Evolutionary conservation across 2,329 filamentous ascomycete genomes (phyloP), one percentile per base, ranked within the genome.

Genomic region (Penicillium sp.): DNA sequence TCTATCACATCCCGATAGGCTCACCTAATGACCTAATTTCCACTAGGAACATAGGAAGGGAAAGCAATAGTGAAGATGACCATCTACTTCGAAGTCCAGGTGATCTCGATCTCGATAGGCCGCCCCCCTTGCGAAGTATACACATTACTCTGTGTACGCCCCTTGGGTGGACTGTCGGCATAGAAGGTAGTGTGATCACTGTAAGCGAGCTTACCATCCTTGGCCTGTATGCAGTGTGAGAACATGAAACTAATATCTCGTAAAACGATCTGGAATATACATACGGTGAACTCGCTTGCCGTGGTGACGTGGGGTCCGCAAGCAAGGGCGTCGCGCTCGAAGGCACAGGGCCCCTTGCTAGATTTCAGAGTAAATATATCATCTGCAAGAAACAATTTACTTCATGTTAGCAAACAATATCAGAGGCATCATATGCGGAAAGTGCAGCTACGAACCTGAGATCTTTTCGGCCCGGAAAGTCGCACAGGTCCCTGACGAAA

Each of bases 401-500:
- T 27, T 51, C 9, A 17, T 15, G 19, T 31, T 37, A 41, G 40
- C 15, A 10, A 25, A 4, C 41, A 46, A 43, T 37, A n/a, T 15
- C n/a, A 40, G 27, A 25, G 23, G 9, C 2, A 6, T 47, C 8
- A 37, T 35, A 25, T 43, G 21, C 27, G 7, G 6, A 17, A 6
- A 29, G n/a, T 2, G 41, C 25, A 3, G 17, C 6, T 21, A 68
- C 71, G 21, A 40, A 75, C 73, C 72, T 41, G 70, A 65, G 2
- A 60, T 46, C 43, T 68, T 69, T 45, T 69, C 64, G 1, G 64
- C 54, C 25, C 61, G 66, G 62, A 75, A 88, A 0, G 83, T 88
- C 0, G 88, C 88, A 67, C 87, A 90, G 0, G 86, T 88, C 2
- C 87, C 87, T 1, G 79, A 81, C 0, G 81, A 80, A 68, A 88